Base-by-base conservation (phyloP, 345 rosid genomes). In the Brassica juncea region DNA sequence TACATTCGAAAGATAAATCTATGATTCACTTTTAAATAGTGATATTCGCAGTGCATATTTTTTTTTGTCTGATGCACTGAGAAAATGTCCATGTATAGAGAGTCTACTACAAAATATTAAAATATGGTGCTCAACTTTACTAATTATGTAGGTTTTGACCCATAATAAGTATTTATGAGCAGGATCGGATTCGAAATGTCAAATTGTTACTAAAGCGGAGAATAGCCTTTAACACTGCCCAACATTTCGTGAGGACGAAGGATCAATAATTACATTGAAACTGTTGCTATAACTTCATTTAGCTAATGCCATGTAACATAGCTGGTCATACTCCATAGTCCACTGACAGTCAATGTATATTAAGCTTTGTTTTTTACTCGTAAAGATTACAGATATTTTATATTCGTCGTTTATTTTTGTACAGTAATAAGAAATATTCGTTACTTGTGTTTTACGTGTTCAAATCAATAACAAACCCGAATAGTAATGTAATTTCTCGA, bases 11-110 rank as follows among this genome's bases (percentile, higher is more conserved):
- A 72, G 49, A 64, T 44, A 58, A 58, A 57, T 78, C 66, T 57
- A 42, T 34, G 77, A 78, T 78, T 66, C 82, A 72, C 68, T 42
- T 72, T 37, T 15, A 72, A 57, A 66, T 21, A 72, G 73, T 37
- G 60, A 65, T 65, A 78, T 78, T 78, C 73, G 66, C 49, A 72
- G 21, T 65, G 34, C 72, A 31, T 65, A 47, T 27, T 15, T 5
- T 11, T 42, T 37, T 30, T 72, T 65, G 35, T 71, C 60, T 65
- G 49, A 58, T 72, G 49, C 67, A 19, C 63, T 34, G 52, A 28
- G 25, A 71, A 37, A 71, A 61, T 71, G 77, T 57, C 54, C 9
- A 39, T 72, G 72, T 72, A 73, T 57, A 66, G 54, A 66, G 49
- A 65, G 35, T 54, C 57, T 30, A 54, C 19, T 71, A 66, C 68